phyloP scores from a whole-genome alignment of 345 rosid species.

The Cardamine occulta region DNA sequence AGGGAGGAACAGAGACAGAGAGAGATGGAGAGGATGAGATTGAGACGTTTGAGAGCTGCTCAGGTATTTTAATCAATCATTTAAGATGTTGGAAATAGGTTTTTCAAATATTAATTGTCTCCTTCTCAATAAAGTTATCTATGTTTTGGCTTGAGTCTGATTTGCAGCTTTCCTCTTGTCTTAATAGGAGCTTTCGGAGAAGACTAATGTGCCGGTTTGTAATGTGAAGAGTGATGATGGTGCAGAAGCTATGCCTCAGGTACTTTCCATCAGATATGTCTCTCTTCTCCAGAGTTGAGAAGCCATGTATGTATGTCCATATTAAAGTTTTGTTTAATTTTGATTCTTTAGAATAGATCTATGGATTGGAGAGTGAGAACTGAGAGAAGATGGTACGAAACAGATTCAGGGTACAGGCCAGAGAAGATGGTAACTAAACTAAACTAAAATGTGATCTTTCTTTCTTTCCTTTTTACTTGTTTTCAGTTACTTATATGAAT shows the following conservation, averaged over 20 bases:
- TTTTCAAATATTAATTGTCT: not conserved
- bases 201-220: not conserved
- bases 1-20: not conserved
- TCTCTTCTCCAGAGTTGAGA: conserved; percentile 8
- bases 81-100: not conserved
- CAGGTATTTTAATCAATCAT: conserved; percentile 6
- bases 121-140: too few relatives aligned
- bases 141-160: not conserved
- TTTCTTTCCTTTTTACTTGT: not conserved
- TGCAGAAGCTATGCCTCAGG: not conserved
- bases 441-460: not conserved
- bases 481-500: not conserved
- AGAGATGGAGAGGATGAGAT: not conserved
- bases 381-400: not conserved
- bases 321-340: not conserved
- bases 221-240: not conserved
- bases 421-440: conserved; percentile 11
- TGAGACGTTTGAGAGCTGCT: not conserved
- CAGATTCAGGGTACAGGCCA: not conserved
- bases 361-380: not conserved
- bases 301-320: not conserved
- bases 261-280: not conserved
- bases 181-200: not conserved
- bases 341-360: not conserved
- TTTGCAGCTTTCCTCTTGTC: not conserved